A percentile compares a stretch with the other conserved stretches of the same genome.
Evolutionary conservation across 306 rosid genomes (phyloP).

Genomic region (Cajanus cajan): DNA sequence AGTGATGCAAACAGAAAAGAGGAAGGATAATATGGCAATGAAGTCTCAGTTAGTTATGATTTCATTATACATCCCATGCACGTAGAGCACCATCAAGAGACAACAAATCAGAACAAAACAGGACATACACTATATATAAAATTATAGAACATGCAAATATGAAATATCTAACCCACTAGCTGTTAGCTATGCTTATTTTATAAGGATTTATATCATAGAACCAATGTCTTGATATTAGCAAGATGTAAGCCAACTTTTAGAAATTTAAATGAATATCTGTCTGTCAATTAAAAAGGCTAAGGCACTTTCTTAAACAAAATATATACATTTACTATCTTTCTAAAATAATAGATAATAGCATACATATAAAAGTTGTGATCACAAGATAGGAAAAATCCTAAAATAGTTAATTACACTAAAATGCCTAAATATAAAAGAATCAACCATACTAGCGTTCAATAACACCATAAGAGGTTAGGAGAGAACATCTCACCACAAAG

Average conservation of each 20-base stretch:
- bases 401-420: background rate
- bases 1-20: background rate
- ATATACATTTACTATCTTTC: background rate
- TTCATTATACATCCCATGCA: background rate
- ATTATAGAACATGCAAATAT: background rate
- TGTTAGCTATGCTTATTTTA: slow-evolving; percentile 7
- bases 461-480: slow-evolving; percentile 12
- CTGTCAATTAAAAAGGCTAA: background rate
- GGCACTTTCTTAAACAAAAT: background rate
- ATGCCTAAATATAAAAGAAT: slow-evolving; percentile 3
- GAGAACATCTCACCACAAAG: slow-evolving; percentile 70
- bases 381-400: background rate
- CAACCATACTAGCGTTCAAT: slow-evolving; percentile 11
- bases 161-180: background rate
- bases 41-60: slow-evolving; percentile 16
- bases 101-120: background rate
- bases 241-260: background rate
- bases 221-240: slow-evolving; percentile 1
- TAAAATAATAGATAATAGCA: background rate
- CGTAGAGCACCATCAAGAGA: background rate
- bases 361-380: background rate
- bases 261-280: background rate
- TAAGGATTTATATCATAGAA: background rate
- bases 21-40: background rate
- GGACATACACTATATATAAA: background rate